Evolutionary conservation across 352 stramenopile species (phyloP), one percentile per base, ranked within the genome.

Genomic region (Pythium coloratum): DNA sequence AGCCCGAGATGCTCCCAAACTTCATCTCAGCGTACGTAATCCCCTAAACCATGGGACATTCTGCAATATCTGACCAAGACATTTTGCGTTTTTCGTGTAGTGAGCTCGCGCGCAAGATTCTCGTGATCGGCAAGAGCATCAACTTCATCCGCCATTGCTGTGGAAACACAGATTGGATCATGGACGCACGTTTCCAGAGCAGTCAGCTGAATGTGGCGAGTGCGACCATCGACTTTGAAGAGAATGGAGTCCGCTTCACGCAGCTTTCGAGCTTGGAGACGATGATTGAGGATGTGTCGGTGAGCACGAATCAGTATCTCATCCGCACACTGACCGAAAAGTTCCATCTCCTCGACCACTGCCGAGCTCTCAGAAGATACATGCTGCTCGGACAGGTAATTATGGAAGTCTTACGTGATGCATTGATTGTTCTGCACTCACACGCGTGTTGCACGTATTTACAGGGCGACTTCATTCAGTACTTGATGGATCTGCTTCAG

Each of bases 101-200:
- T 46, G 88, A 96, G 12, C 76, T 99, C 13, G 96, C 96, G 2
- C 82, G 92, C 26, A 97, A 96, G 40, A 98, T 98, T 51, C 75
- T 99, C 24, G 80, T 97, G 26, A 96, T 99, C 46, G 97, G 97
- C 42, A 99, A 99, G 74, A 98, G 94, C 47, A 99, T 99, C 70
- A 99, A 99, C 81, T 99, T 99, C 59, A 98, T 99, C 74, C 89
- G 97, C 18, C 80, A 92, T 53, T 99, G 95, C 78, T 98, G 97
- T 55, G 81, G 89, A 12, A 94, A 98, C 73, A 88, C 70, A 9
- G 61, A 94, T 76, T 95, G 87, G 87, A 77, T 94, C 24, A 88
- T 93, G 81, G 81, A 92, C 16, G 71, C 76, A 42, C 71, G 74
- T 3, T 60, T 62, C 13, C 67, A 69, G 28, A 65, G 55, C 47